phyloP scores from a whole-genome alignment of 1,139 yeast genomes.

The Taphrina pruni region DNA sequence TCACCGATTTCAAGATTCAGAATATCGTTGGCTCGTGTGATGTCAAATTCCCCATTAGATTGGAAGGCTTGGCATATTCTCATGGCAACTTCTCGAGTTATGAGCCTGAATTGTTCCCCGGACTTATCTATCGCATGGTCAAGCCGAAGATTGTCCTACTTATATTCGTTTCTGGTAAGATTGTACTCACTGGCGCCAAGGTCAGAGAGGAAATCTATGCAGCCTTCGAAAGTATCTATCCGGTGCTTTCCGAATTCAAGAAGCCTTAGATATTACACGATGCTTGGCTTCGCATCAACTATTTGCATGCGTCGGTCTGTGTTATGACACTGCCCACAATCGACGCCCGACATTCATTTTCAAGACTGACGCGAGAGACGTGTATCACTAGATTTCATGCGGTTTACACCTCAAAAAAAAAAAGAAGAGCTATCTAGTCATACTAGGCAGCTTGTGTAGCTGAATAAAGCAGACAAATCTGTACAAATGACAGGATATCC shows the following conservation, averaged over 20 bases:
- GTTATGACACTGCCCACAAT: slow-evolving; percentile 22
- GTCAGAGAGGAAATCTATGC: slow-evolving; percentile 98
- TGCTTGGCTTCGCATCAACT: slow-evolving; percentile 8
- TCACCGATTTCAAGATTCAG: slow-evolving; percentile 96
- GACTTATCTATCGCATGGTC: slow-evolving; percentile 98
- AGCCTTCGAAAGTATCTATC: slow-evolving; percentile 94
- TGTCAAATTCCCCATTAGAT: slow-evolving; percentile 94
- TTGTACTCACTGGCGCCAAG: slow-evolving; percentile 97
- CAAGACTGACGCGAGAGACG: background rate
- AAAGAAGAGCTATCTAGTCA: background rate
- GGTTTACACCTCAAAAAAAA: background rate
- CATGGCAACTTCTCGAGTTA: slow-evolving; percentile 96
- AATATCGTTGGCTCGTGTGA: slow-evolving; percentile 97
- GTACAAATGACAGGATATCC: background rate
- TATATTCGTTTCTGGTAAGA: slow-evolving; percentile 96
- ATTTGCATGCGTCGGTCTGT: slow-evolving; percentile 15
- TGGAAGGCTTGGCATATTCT: slow-evolving; percentile 96
- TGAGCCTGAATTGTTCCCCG: slow-evolving; percentile 98
- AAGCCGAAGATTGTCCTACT: slow-evolving; percentile 95
- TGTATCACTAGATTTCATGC: slow-evolving; percentile 10
- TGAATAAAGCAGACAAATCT: slow-evolving; percentile 4
- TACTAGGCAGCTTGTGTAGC: slow-evolving; percentile 2
- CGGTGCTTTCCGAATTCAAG: slow-evolving; percentile 96
- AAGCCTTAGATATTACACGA: slow-evolving; percentile 54
- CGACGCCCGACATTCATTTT: slow-evolving; percentile 16